These are phyloP conservation scores for Cercospora citrullina DNA, from an alignment of 2,329 filamentous ascomycete species.

Conservation along the genomic window DNA sequence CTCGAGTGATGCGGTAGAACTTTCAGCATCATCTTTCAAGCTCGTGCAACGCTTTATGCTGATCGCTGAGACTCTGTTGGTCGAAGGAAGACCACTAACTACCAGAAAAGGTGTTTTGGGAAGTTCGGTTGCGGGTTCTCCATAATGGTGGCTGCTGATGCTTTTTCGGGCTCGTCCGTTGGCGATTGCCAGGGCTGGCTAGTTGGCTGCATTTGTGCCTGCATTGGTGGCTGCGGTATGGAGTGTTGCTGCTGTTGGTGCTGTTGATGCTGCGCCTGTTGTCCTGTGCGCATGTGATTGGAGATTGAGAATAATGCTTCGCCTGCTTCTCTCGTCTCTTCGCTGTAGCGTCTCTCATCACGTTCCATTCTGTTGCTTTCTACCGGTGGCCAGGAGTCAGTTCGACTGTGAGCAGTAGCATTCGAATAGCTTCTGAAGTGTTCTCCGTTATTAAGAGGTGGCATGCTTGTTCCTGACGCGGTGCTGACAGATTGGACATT, in stretches of 20 bases:
- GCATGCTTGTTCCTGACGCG: background rate
- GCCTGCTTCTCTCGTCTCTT: constrained; percentile 28
- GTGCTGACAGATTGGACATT: background rate
- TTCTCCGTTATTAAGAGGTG: background rate
- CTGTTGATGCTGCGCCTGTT: constrained; percentile 5
- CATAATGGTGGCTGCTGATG: background rate
- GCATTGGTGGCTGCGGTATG: constrained; percentile 6
- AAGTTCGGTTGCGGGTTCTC: constrained; percentile 19
- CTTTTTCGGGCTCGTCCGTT: background rate
- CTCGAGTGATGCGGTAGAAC: background rate
- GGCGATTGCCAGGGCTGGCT: constrained; percentile 10
- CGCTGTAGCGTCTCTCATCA: constrained; percentile 25
- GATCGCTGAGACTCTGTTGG: constrained; percentile 3
- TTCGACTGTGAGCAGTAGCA: background rate
- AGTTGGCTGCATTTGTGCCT: background rate
- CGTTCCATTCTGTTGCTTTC: background rate
- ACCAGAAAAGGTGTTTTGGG: constrained; percentile 30
- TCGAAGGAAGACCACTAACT: background rate
- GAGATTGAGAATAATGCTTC: constrained; percentile 29
- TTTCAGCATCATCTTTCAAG: constrained; percentile 3
- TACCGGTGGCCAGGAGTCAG: constrained; percentile 13
- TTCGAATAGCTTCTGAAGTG: background rate
- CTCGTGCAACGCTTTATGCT: background rate
- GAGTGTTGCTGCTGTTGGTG: constrained; percentile 7
- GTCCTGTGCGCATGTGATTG: constrained; percentile 17